Conservation (phyloP, 371 early-diverging fungal species). For the Mortierella sp. region DNA sequence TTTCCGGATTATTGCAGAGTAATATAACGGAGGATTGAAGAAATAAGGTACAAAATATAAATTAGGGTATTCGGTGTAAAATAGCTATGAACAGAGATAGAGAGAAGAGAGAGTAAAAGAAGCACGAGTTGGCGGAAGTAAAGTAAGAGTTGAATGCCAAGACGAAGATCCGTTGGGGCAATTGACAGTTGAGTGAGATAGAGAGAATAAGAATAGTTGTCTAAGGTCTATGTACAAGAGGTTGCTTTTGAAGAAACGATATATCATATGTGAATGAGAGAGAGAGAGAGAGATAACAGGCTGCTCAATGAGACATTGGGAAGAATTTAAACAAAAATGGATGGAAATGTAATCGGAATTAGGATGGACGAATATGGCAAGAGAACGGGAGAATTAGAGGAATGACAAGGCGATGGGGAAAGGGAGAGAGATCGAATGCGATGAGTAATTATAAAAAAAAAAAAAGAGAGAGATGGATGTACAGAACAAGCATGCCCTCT, state of each 20-base stretch:
- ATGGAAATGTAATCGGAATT: too few species aligned
- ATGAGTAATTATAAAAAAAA: too few species aligned
- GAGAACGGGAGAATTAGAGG: too few species aligned
- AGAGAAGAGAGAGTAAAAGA: not conserved
- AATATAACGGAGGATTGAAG: not conserved
- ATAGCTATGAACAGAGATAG: not conserved
- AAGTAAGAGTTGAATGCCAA: not conserved
- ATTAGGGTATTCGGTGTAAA: not conserved
- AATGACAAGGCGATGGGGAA: too few species aligned
- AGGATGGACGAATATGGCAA: too few species aligned
- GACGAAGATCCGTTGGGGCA: not conserved
- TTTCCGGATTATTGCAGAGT: not conserved
- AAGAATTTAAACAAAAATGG: too few species aligned
- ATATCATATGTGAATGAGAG: not conserved
- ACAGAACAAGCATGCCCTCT: too few species aligned
- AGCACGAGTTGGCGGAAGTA: not conserved
- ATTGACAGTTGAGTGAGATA: not conserved
- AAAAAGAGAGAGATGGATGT: too few species aligned
- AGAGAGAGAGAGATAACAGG: not conserved
- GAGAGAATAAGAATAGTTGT: not conserved
- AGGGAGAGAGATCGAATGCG: too few species aligned
- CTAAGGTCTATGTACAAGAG: not conserved
- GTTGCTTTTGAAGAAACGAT: too few species aligned
- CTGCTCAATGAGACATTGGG: too few species aligned
- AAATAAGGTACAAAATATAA: not conserved